phyloP scores from a whole-genome alignment of 352 stramenopile genomes.

The Phytopythium kandeliae region DNA sequence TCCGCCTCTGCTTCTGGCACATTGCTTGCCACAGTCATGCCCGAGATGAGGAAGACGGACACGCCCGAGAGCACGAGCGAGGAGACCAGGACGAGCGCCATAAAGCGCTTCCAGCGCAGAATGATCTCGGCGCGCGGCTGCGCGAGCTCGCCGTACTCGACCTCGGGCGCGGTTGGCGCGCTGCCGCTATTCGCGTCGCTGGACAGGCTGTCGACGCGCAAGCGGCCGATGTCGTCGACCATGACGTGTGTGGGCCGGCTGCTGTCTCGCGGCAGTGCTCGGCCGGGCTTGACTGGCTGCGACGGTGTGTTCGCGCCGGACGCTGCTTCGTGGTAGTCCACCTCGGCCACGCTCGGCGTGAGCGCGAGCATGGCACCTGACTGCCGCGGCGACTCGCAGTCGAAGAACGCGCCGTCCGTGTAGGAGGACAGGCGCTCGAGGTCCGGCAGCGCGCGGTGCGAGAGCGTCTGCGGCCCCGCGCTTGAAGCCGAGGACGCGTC shows the following conservation, averaged over 20 bases:
- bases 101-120: slow-evolving; percentile 52
- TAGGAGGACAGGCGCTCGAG: slow-evolving; percentile 33
- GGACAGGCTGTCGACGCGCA: slow-evolving; percentile 19
- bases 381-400: slow-evolving; percentile 30
- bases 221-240: slow-evolving; percentile 17
- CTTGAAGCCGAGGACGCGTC: not conserved
- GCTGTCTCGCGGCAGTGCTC: not conserved
- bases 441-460: slow-evolving; percentile 15
- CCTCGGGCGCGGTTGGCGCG: slow-evolving; percentile 3
- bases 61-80: slow-evolving; percentile 33
- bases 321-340: slow-evolving; percentile 8
- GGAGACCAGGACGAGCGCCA: slow-evolving; percentile 35
- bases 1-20: slow-evolving; percentile 21
- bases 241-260: slow-evolving; percentile 14
- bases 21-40: slow-evolving; percentile 27
- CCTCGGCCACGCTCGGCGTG: slow-evolving; percentile 6
- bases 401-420: slow-evolving; percentile 34
- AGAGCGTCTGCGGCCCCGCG: not conserved
- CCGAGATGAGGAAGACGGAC: slow-evolving; percentile 24
- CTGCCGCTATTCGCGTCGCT: slow-evolving; percentile 8
- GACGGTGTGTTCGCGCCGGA: not conserved
- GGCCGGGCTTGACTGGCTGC: not conserved
- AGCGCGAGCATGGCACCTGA: slow-evolving; percentile 23
- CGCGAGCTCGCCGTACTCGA: slow-evolving; percentile 24
- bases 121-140: slow-evolving; percentile 54